Evolutionary conservation across 768 basidiomycete species (phyloP).

Genomic region (Pleurotus sapidus): DNA sequence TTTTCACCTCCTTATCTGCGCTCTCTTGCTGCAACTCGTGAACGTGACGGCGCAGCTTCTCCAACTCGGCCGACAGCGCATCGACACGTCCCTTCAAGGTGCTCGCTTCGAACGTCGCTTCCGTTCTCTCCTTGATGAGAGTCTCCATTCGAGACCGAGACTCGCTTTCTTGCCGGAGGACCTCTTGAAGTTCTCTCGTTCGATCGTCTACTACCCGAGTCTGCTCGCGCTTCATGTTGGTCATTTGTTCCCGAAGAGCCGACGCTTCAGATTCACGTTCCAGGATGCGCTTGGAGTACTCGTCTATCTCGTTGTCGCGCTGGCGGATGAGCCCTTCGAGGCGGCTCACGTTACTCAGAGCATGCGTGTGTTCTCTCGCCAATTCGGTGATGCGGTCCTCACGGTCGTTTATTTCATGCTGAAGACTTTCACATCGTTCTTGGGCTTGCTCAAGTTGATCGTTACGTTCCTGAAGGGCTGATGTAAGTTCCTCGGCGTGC

Average conservation of each 20-base stretch:
- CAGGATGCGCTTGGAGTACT: conserved; percentile 42
- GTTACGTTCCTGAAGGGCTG: conserved; percentile 41
- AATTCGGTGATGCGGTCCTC: conserved; percentile 50
- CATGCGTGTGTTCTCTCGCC: conserved; percentile 54
- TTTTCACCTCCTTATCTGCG: conserved; percentile 80
- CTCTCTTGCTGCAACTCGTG: conserved; percentile 77
- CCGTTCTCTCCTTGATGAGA: conserved; percentile 50
- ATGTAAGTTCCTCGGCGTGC: conserved; percentile 43
- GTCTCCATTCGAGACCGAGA: conserved; percentile 46
- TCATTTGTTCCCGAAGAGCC: conserved; percentile 51
- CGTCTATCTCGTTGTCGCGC: conserved; percentile 53
- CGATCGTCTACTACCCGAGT: conserved; percentile 48
- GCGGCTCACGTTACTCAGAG: conserved; percentile 49
- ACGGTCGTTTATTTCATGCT: conserved; percentile 46
- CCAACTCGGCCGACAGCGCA: conserved; percentile 55
- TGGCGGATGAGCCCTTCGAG: conserved; percentile 55
- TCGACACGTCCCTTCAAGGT: conserved; percentile 47
- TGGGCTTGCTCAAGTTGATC: conserved; percentile 51
- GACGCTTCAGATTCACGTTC: conserved; percentile 53
- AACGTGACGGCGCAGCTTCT: conserved; percentile 57
- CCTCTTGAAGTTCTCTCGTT: conserved; percentile 40
- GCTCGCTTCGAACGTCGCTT: conserved; percentile 48
- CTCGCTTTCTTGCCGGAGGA: conserved; percentile 42
- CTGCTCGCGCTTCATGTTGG: conserved; percentile 53
- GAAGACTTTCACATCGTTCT: conserved; percentile 47